Evolutionary conservation across 176 grass and related monocot genomes (phyloP).

Genomic region (Urochloa ruziziensis): DNA sequence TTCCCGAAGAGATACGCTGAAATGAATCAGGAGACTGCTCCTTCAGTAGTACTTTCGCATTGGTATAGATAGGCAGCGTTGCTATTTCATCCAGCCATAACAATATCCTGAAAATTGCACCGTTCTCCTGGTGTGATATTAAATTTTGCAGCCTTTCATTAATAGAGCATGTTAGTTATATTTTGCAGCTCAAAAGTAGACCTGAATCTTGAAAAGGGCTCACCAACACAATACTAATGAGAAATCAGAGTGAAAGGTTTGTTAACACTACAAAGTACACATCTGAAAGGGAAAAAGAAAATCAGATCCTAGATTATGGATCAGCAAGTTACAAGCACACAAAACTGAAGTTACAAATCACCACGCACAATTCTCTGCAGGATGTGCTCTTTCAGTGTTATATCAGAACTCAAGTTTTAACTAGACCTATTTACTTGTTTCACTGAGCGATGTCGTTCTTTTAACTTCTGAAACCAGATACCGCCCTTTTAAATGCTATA

Average conservation of each 20-base stretch:
- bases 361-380: not conserved
- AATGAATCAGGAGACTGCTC: not conserved
- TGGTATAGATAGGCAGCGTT: not conserved
- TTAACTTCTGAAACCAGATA: conserved; percentile 1
- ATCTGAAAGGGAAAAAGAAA: not conserved
- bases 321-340: not conserved
- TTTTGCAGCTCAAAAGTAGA: not conserved
- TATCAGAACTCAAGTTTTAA: conserved; percentile 21
- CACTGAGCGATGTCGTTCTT: not conserved
- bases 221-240: not conserved
- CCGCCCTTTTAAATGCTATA: not conserved
- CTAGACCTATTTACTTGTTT: not conserved
- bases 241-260: not conserved
- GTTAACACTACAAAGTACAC: not conserved
- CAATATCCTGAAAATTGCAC: not conserved
- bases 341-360: conserved; percentile 4
- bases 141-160: not conserved
- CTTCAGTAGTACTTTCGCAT: not conserved
- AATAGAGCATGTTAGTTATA: not conserved
- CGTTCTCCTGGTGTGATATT: not conserved
- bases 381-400: not conserved
- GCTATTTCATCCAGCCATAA: conserved; percentile 4
- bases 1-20: not conserved
- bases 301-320: not conserved
- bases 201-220: not conserved